Base-by-base conservation (phyloP, 2,329 filamentous ascomycete genomes). In the Aspergillus puulaauensis region DNA sequence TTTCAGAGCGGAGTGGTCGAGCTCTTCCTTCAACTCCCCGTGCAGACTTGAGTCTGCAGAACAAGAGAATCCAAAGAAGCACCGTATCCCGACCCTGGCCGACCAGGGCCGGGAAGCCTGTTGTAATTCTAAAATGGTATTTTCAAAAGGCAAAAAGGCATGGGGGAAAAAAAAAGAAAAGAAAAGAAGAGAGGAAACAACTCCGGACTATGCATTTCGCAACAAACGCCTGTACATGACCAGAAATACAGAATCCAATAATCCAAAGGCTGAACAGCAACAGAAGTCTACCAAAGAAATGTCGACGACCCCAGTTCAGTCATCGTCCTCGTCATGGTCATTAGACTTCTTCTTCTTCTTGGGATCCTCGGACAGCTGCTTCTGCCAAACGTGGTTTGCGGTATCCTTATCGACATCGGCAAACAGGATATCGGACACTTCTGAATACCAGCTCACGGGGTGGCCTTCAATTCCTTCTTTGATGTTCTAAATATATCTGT, bases 401-500 rank as follows among this genome's bases (percentile, higher is more conserved):
- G 85, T 77, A 43, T 88, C 83, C 60, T 79, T 82, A 76, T 97
- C 90, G 17, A 98, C 76, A 63, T 89, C 81, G 39, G 90, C 87
- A 80, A 99, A 99, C 66, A 98, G 87, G 60, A 96, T 82, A 62
- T 93, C 85, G 73, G 97, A 98, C 51, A 99, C 91, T 65, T 99
- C 92, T 6, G 84, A 84, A 80, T 98, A 99, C 95, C 95, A 99
- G 70, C 85, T 87, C 17, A 93, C 93, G 0, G 95, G 89, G 66
- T 89, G 90, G 69, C 96, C 95, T 76, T 96, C 88, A 61, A 99
- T 90, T 65, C 92, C 93, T 70, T 96, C 86, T 79, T 98, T 99
- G 81, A 99, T 99, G 72, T 98, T 98, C 95, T 99, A 73, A 3
- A 46, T 4, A 56, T 41, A 21, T 54, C 37, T 21, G 60, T 69